A percentile compares a stretch with the other conserved stretches of the same genome.
Evolutionary conservation across 495 filamentous ascomycete genomes (phyloP).

Genomic region (Jackrogersella minutella): DNA sequence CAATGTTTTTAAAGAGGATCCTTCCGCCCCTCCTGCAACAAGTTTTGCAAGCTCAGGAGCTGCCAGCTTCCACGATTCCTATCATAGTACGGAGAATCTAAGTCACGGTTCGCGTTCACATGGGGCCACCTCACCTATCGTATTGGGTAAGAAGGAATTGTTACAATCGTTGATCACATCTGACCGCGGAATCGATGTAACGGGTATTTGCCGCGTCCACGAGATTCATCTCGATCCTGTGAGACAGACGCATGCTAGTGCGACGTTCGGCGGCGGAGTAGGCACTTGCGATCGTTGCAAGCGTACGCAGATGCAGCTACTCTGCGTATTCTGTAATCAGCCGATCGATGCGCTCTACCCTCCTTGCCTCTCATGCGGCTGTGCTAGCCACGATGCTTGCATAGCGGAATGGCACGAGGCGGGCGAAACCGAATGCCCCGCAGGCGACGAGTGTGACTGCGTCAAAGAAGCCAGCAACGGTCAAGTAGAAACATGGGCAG

Average conservation of each 20-base stretch:
- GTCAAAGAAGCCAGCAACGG: conserved; percentile 51
- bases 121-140: conserved; percentile 51
- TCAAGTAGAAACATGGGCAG: conserved; percentile 53
- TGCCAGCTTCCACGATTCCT: conserved; percentile 46
- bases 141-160: conserved; percentile 57
- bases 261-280: conserved; percentile 57
- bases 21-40: conserved; percentile 29
- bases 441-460: conserved; percentile 59
- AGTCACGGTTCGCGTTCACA: conserved; percentile 33
- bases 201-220: conserved; percentile 66
- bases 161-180: conserved; percentile 49
- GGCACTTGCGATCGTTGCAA: conserved; percentile 64
- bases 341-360: conserved; percentile 64
- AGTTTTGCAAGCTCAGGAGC: conserved; percentile 38
- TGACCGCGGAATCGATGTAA: conserved; percentile 64
- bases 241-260: conserved; percentile 49
- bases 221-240: conserved; percentile 62
- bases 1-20: conserved; percentile 64
- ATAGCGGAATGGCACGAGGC: conserved; percentile 60
- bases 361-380: conserved; percentile 68
- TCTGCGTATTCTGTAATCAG: conserved; percentile 67
- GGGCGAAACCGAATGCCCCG: conserved; percentile 56
- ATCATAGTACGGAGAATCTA: conserved; percentile 42
- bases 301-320: conserved; percentile 60
- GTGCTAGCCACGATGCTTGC: conserved; percentile 63